A percentile compares a stretch with the other conserved stretches of the same genome.
Conservation (phyloP, 2,329 filamentous ascomycete genomes). For the Domatiomyces catenatus region DNA sequence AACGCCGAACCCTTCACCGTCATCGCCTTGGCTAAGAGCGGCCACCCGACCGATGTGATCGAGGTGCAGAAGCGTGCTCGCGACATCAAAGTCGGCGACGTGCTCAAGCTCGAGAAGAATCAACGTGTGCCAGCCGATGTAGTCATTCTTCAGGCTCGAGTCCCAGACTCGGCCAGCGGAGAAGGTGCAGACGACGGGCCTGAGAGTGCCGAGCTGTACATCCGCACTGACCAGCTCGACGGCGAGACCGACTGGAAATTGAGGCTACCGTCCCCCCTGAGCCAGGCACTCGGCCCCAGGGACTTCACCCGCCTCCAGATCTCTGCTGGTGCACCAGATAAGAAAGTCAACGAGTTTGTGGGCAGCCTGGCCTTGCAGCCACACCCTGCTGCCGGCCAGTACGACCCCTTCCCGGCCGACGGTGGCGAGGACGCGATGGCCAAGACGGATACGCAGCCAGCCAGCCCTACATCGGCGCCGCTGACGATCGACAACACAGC, state of each 20-base stretch:
- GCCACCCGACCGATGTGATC: slow-evolving; percentile 14
- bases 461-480: slow-evolving; percentile 40
- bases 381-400: slow-evolving; percentile 27
- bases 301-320: slow-evolving; percentile 55
- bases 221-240: slow-evolving; percentile 90
- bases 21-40: slow-evolving; percentile 40
- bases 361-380: slow-evolving; percentile 69
- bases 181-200: slow-evolving; percentile 17
- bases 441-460: slow-evolving; percentile 4
- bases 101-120: slow-evolving; percentile 83
- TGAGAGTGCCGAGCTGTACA: slow-evolving; percentile 58
- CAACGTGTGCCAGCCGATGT: slow-evolving; percentile 91
- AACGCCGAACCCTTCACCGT: slow-evolving; percentile 83
- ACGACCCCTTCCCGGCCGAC: slow-evolving; percentile 17
- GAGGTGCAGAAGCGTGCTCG: slow-evolving; percentile 69
- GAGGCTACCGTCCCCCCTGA: slow-evolving; percentile 68
- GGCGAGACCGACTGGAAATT: slow-evolving; percentile 99
- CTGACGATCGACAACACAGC: slow-evolving; percentile 93
- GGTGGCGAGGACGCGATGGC: slow-evolving; percentile 3
- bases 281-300: slow-evolving; percentile 57
- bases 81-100: slow-evolving; percentile 84
- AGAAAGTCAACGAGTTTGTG: slow-evolving; percentile 84
- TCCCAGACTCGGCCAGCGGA: slow-evolving; percentile 34
- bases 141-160: slow-evolving; percentile 64
- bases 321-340: slow-evolving; percentile 78